Conservation (phyloP, 2,329 filamentous ascomycete genomes). For the Aspergillus ruber region DNA sequence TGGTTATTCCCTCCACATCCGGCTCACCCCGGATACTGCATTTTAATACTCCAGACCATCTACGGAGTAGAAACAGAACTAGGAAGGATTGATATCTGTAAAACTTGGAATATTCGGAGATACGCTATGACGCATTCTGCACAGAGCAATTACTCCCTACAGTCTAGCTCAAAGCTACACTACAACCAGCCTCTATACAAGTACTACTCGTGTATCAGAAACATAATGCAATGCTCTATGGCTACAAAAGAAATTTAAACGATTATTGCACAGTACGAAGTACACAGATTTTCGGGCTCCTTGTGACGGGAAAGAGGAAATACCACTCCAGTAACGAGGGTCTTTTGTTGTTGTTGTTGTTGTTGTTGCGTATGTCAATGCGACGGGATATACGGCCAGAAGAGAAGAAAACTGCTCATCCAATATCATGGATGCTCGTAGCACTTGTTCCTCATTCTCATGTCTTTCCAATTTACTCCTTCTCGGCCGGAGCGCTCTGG, state of each 20-base stretch:
- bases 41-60: too few relatives aligned
- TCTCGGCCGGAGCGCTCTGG: slow-evolving; percentile 51
- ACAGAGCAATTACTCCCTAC: too few relatives aligned
- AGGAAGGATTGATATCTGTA: too few relatives aligned
- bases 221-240: slow-evolving; percentile 23
- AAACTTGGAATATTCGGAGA: too few relatives aligned
- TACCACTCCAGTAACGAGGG: slow-evolving; percentile 8
- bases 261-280: slow-evolving; percentile 40
- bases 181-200: neutral
- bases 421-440: neutral
- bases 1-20: too few relatives aligned
- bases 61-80: too few relatives aligned
- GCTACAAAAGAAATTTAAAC: slow-evolving; percentile 39
- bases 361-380: neutral
- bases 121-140: too few relatives aligned
- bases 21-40: too few relatives aligned
- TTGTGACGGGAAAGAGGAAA: slow-evolving; percentile 23
- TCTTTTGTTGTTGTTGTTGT: too few relatives aligned
- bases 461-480: slow-evolving; percentile 21
- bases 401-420: neutral
- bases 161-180: neutral
- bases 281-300: slow-evolving; percentile 33
- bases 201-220: neutral
- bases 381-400: slow-evolving; percentile 4
- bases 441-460: neutral